A percentile compares a stretch with the other conserved stretches of the same genome.
These are phyloP conservation scores for Pestalotiopsis sp. DNA, from an alignment of 2,329 filamentous ascomycete genomes.

Conservation along the genomic window DNA sequence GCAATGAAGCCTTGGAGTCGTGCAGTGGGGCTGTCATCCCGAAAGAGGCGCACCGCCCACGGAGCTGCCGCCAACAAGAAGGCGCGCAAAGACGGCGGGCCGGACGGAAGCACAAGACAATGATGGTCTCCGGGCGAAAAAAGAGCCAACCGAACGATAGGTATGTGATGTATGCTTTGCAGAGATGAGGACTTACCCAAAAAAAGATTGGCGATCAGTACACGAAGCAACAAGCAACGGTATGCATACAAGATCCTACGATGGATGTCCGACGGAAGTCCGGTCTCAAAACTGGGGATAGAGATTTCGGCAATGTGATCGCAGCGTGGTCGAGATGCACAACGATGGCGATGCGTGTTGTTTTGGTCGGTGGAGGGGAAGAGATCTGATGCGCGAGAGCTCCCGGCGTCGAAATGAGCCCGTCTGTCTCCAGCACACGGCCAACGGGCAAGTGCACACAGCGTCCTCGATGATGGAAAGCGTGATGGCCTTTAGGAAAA, in stretches of 20 bases:
- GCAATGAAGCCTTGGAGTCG: not conserved
- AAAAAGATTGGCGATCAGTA: conserved; percentile 24
- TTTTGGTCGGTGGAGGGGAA: not conserved
- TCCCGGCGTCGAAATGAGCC: not conserved
- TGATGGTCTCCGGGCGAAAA: not conserved
- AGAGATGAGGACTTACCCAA: conserved; percentile 25
- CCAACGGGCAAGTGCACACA: not conserved
- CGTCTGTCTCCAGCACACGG: not conserved
- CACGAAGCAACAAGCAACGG: conserved; percentile 37
- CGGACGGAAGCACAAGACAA: not conserved
- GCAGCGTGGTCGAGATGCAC: not conserved
- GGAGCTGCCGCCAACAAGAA: not conserved
- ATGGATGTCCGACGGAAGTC: conserved; percentile 25
- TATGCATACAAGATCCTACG: conserved; percentile 42
- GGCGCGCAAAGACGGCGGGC: not conserved
- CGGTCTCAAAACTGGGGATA: conserved; percentile 20
- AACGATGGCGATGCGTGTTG: conserved; percentile 5
- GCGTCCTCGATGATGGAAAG: not conserved
- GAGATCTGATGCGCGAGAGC: not conserved
- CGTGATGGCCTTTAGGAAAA: not conserved
- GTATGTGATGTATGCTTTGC: not conserved
- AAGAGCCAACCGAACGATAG: too few relatives aligned
- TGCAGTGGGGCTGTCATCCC: not conserved
- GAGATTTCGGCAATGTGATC: conserved; percentile 1
- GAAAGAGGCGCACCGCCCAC: too few relatives aligned